A percentile compares a stretch with the other conserved stretches of the same genome.
These are phyloP conservation scores for Pisolithus thermaeus DNA, from an alignment of 1,284 basidiomycete species.

Conservation along the genomic window DNA sequence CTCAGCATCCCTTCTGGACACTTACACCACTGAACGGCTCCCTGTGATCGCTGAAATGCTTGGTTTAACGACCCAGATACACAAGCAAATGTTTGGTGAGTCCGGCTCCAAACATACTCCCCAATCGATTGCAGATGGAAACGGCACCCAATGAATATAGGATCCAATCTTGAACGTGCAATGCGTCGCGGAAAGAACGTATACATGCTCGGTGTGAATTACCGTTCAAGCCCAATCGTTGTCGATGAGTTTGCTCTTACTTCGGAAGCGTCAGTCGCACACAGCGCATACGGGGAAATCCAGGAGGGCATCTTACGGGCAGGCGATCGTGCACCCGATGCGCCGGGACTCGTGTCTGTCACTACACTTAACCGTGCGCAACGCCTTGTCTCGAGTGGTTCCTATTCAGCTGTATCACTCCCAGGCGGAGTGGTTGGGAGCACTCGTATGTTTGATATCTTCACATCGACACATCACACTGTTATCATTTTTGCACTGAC, in stretches of 20 bases:
- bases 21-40: constrained; percentile 32
- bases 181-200: constrained; percentile 13
- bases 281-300: no score
- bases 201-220: constrained; percentile 32
- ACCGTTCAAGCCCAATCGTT: constrained; percentile 27
- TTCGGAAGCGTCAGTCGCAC: no score
- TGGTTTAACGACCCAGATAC: constrained; percentile 16
- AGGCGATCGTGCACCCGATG: not conserved
- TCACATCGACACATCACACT: constrained; percentile 17
- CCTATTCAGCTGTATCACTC: no score
- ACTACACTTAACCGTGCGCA: not conserved
- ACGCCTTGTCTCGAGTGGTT: constrained; percentile 10
- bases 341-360: constrained; percentile 5
- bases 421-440: not conserved
- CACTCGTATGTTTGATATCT: constrained; percentile 22
- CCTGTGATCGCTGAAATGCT: constrained; percentile 37
- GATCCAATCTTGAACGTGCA: not conserved
- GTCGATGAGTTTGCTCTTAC: constrained; percentile 18
- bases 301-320: not conserved
- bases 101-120: not conserved
- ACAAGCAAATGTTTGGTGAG: not conserved
- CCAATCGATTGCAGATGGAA: not conserved
- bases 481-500: constrained; percentile 19
- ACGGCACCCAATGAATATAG: not conserved
- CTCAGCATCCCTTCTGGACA: constrained; percentile 27